Base-by-base conservation (phyloP, 768 basidiomycete species). In the Tylopilus subfusipes region DNA sequence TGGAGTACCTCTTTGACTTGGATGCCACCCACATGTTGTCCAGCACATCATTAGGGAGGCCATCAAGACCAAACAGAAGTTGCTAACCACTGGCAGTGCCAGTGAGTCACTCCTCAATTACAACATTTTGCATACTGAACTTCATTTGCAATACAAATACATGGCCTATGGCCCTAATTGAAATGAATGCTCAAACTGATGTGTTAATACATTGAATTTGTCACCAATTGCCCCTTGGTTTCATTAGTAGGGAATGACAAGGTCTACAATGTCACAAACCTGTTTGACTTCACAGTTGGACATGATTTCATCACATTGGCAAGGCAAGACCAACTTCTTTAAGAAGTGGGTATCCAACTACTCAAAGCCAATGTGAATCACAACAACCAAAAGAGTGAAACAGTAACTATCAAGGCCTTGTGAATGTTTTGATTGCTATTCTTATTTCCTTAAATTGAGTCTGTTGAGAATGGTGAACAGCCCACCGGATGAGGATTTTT, bases 321-420 rank as follows among this genome's bases (percentile, higher is more conserved):
- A 40, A 73, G 95, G 95, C 58, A 98, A 98, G 78, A 91, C 94
- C 34, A 94, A 97, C 74, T 97, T 97, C 72, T 97, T 95, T 68
- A 93, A 96, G 75, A 93, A 94, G 73, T 82, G 94, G 1, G 95
- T 97, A 4, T 93, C 91, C 3, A 88, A 90, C 19, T 90, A 90
- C 63, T 77, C 84, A 16, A 88, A 62, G 86, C 88, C 10, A 76
- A 81, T 48, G 77, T 88, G 53, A 79, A 79, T 44, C 70, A 67
- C 11, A 54, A 48, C 5, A n/a, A n/a, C n/a, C n/a, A 63, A 31
- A 68, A 68, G 54, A 48, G 40, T 2, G 71, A 73, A 3, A 12
- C 62, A 1, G 59, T 50, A 3, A 27, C 62, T 2, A 48, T 52
- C 31, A 73, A 71, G 42, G 14, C 53, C 29, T 79, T 79, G 78